Evolutionary conservation across 257 asterid genomes (phyloP), one percentile per base, ranked within the genome.

Genomic region (Lithospermum erythrorhizon): DNA sequence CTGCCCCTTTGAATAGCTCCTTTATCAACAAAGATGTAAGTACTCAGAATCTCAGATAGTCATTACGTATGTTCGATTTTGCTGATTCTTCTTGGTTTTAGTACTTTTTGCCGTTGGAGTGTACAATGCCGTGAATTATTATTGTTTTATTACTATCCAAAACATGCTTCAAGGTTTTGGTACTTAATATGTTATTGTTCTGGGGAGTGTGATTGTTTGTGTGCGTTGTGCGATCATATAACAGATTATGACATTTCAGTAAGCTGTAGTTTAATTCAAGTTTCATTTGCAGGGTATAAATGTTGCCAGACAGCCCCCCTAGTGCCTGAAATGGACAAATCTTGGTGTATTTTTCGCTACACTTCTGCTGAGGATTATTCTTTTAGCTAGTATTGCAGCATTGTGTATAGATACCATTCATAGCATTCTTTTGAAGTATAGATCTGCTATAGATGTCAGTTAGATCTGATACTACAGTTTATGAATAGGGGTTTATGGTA

Each of bases 261-360:
- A 6, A 27, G 6, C 6, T 3, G 35, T 41, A 15, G 37, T 8
- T 52, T 49, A 56, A 21, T 30, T 7, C 52, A 54, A 27, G 63
- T 62, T 67, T 45, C 58, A 59, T 77, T 76, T 77, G 75, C 91
- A 87, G 94, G 89, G 69, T 14, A 84, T 72, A 54, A 76, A 67
- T 69, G 73, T 52, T 64, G 61, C 73, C 57, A 73, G 72, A 71
- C 77, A 63, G 72, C 71, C 70, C 7, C 66, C 78, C 64, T 78
- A 58, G 73, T 68, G 78, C 83, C 64, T 83, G 83, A 83, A 61
- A 35, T 70, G 68, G 61, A 24, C 62, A 51, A 47, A 55, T 37
- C 55, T 29, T 41, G 61, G 58, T 32, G 49, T 63, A 29, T 62
- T 48, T 55, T 61, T 56, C 32, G 21, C 41, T 35, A 49, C 30